A percentile compares a stretch with the other conserved stretches of the same genome.
phyloP scores from a whole-genome alignment of 2,329 filamentous ascomycete species.

The Triangularia setosa region DNA sequence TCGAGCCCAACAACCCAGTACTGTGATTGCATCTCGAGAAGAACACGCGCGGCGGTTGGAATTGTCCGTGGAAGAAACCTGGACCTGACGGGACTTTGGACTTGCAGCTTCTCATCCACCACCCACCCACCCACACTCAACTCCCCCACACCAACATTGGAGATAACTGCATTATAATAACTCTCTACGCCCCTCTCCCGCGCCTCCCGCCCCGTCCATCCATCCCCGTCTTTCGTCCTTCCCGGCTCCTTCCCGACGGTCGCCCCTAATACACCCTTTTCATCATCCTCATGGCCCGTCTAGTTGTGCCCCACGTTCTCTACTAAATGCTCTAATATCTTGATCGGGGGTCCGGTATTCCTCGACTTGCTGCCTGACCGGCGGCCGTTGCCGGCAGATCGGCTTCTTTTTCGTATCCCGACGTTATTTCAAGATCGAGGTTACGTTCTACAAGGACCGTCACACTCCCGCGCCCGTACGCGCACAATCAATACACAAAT shows the following conservation, averaged over 20 bases:
- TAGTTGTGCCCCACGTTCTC: slow-evolving; percentile 5
- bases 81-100: slow-evolving; percentile 7
- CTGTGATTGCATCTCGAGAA: not conserved
- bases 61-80: not conserved
- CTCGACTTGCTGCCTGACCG: slow-evolving; percentile 21
- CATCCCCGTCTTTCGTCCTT: slow-evolving; percentile 4
- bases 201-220: slow-evolving; percentile 5
- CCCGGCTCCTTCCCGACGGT: slow-evolving; percentile 11
- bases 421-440: slow-evolving; percentile 8
- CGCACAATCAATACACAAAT: not conserved
- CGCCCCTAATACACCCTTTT: slow-evolving; percentile 1
- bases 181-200: slow-evolving; percentile 12
- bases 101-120: not conserved
- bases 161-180: not conserved
- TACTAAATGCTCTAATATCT: slow-evolving; percentile 28
- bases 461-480: slow-evolving; percentile 6
- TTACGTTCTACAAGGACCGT: not conserved
- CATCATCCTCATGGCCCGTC: slow-evolving; percentile 11
- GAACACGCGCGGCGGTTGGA: not conserved
- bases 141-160: not conserved
- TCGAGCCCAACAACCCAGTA: slow-evolving; percentile 7
- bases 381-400: slow-evolving; percentile 8
- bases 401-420: slow-evolving; percentile 5
- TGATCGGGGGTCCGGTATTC: slow-evolving; percentile 37
- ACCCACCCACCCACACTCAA: not conserved